Percentiles rank a stretch among this genome's conserved stretches.
phyloP scores from a whole-genome alignment of 2,329 filamentous ascomycete genomes.

The Botrytis pseudocinerea region DNA sequence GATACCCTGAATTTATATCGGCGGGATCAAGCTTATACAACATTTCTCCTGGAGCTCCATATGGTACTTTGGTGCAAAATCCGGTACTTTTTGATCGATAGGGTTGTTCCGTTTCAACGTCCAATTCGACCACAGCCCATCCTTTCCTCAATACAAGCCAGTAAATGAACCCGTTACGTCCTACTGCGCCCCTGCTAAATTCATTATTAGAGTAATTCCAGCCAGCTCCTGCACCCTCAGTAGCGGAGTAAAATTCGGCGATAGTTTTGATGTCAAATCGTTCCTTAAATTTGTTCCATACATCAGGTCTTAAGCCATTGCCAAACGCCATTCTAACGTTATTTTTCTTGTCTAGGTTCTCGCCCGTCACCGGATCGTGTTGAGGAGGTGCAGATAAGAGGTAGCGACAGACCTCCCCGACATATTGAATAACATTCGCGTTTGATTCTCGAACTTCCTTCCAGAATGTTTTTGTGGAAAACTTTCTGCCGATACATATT shows the following conservation, averaged over 20 bases:
- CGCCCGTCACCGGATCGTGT: constrained; percentile 61
- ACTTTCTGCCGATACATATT: constrained; percentile 72
- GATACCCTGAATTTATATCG: constrained; percentile 64
- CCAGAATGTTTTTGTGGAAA: constrained; percentile 78
- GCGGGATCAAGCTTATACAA: constrained; percentile 67
- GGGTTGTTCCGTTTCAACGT: constrained; percentile 69
- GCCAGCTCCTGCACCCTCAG: constrained; percentile 67
- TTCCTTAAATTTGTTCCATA: constrained; percentile 81
- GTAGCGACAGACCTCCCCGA: constrained; percentile 85
- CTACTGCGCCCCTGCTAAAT: constrained; percentile 74
- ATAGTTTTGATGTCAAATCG: constrained; percentile 75
- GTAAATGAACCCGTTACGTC: constrained; percentile 66
- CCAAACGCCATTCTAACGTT: constrained; percentile 75
- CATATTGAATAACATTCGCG: constrained; percentile 81
- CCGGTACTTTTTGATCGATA: constrained; percentile 67
- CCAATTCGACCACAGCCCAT: constrained; percentile 65
- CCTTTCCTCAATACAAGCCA: constrained; percentile 52
- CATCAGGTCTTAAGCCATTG: constrained; percentile 81
- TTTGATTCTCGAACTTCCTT: constrained; percentile 67
- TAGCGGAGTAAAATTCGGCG: constrained; percentile 79
- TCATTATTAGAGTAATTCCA: constrained; percentile 76
- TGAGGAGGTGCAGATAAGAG: constrained; percentile 67
- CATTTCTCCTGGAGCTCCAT: constrained; percentile 72
- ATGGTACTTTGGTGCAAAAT: constrained; percentile 60
- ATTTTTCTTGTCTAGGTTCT: constrained; percentile 71